A percentile compares a stretch with the other conserved stretches of the same genome.
These are phyloP conservation scores for Boletellus sp. DNA, from an alignment of 768 basidiomycete genomes.

Conservation along the genomic window DNA sequence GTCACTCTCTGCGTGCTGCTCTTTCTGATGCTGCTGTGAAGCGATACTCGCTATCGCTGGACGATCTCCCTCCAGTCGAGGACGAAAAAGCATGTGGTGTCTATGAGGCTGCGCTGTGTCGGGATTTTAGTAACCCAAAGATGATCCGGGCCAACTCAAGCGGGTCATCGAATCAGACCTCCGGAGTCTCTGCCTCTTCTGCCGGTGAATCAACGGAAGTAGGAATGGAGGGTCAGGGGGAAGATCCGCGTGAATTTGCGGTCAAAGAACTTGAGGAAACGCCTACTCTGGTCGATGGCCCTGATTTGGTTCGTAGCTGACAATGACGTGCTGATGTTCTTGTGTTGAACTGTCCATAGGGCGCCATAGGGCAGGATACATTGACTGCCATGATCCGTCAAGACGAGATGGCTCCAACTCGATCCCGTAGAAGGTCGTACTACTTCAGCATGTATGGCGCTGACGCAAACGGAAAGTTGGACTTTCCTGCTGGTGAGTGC, in stretches of 20 bases:
- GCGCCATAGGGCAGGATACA: conserved; percentile 69
- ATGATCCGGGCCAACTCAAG: conserved; percentile 20
- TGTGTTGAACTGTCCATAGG: conserved; percentile 38
- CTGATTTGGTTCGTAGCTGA: conserved; percentile 22
- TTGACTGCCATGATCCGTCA: conserved; percentile 70
- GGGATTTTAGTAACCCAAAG: conserved; percentile 44
- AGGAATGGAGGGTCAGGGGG: conserved; percentile 12
- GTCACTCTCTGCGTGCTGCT: conserved; percentile 40
- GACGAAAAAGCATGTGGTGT: conserved; percentile 42
- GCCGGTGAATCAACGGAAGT: conserved; percentile 9
- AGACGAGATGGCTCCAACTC: conserved; percentile 60
- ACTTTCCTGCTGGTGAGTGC: conserved; percentile 54
- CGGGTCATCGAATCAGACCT: conserved; percentile 11
- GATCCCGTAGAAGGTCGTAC: conserved; percentile 55
- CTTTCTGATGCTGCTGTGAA: conserved; percentile 47
- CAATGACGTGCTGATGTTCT: not conserved
- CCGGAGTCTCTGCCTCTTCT: conserved; percentile 1
- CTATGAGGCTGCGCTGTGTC: conserved; percentile 53
- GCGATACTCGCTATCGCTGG: conserved; percentile 49
- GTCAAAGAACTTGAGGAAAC: conserved; percentile 18
- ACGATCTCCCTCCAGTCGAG: conserved; percentile 53
- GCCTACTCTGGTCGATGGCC: conserved; percentile 10
- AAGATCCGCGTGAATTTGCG: conserved; percentile 16
- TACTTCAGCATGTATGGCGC: conserved; percentile 40
- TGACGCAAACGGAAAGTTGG: conserved; percentile 45